Evolutionary conservation across 1,284 basidiomycete species (phyloP).

Genomic region (Porphyrellus sp.): DNA sequence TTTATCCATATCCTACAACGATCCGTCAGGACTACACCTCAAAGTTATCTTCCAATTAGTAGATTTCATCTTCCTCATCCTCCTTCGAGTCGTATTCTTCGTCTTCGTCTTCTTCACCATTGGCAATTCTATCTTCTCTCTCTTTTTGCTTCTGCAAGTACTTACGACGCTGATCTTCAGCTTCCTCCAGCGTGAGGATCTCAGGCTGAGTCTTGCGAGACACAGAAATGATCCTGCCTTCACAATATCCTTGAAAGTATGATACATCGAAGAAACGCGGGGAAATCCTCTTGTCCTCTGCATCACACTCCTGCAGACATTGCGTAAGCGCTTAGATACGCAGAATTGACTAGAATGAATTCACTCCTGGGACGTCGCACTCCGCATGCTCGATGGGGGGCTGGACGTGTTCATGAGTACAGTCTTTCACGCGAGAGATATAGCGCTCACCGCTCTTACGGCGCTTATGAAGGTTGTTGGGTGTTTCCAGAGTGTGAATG

Average conservation of each 20-base stretch:
- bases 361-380: constrained; percentile 2
- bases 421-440: background rate
- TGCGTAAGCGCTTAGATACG: background rate
- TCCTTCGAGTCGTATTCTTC: background rate
- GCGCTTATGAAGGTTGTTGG: constrained; percentile 13
- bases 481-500: constrained; percentile 8
- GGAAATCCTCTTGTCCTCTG: constrained; percentile 22
- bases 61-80: background rate
- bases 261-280: constrained; percentile 24
- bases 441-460: constrained; percentile 20
- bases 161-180: constrained; percentile 2
- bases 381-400: constrained; percentile 23
- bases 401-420: constrained; percentile 10
- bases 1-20: no score
- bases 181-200: constrained; percentile 23
- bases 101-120: constrained; percentile 9
- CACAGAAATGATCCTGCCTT: constrained; percentile 19
- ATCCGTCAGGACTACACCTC: background rate
- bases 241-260: constrained; percentile 23
- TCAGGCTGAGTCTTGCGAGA: constrained; percentile 14
- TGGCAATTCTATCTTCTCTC: constrained; percentile 8
- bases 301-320: constrained; percentile 12
- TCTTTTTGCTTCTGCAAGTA: constrained; percentile 11
- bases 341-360: background rate
- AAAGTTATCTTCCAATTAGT: background rate